A percentile compares a stretch with the other conserved stretches of the same genome.
Evolutionary conservation across 2,329 filamentous ascomycete species (phyloP).

Genomic region (Penicillium crustosum): DNA sequence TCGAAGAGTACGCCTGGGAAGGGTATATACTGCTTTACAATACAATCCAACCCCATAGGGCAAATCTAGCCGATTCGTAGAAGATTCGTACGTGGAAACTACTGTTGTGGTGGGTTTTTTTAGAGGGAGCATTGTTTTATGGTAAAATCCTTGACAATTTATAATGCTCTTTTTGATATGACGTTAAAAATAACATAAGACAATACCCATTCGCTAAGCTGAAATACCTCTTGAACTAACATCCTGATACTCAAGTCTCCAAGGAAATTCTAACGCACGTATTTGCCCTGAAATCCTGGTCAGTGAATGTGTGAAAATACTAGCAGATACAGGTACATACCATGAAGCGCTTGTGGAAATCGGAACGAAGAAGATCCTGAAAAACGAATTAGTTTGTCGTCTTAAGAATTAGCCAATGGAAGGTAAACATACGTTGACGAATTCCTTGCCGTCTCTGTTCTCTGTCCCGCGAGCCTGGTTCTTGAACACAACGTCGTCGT

Average conservation of each 20-base stretch:
- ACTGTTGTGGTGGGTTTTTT: not conserved
- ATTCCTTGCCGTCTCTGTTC: constrained; percentile 88
- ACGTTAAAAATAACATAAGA: not conserved
- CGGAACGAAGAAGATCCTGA: constrained; percentile 82
- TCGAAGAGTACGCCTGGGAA: not conserved
- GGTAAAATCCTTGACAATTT: not conserved
- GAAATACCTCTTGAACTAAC: not conserved
- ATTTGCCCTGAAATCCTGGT: constrained; percentile 3
- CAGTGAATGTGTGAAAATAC: not conserved
- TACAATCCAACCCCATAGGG: not conserved
- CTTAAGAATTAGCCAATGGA: not conserved
- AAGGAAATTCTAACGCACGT: constrained; percentile 1
- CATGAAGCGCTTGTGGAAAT: constrained; percentile 99
- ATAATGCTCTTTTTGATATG: not conserved
- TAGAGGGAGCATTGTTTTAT: not conserved
- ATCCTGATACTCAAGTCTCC: not conserved
- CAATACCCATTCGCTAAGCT: constrained; percentile 3
- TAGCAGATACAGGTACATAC: constrained; percentile 35
- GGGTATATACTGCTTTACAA: not conserved
- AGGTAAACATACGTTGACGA: constrained; percentile 76
- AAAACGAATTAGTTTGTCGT: constrained; percentile 20
- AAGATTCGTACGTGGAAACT: not conserved
- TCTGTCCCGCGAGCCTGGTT: constrained; percentile 96
- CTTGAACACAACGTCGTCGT: constrained; percentile 98
- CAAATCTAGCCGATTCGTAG: not conserved